phyloP scores from a whole-genome alignment of 2,329 filamentous ascomycete species.

The Monilinia fructigena region DNA sequence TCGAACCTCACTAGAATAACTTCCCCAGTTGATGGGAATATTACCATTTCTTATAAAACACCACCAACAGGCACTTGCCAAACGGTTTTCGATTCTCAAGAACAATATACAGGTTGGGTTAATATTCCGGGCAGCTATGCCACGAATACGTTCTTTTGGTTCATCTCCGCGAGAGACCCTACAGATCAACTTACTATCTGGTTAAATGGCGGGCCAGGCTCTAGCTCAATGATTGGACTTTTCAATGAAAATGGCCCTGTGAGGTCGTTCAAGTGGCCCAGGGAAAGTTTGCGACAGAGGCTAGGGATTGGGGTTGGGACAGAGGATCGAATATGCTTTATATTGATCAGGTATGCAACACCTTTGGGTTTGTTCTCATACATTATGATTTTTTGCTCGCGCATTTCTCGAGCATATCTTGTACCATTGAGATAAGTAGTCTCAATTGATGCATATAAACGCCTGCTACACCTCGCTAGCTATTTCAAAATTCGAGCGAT shows the following conservation, averaged over 20 bases:
- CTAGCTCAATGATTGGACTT: conserved; percentile 63
- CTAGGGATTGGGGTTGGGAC: conserved; percentile 66
- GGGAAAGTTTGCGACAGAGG: conserved; percentile 53
- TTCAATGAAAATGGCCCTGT: conserved; percentile 60
- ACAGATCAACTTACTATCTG: conserved; percentile 57
- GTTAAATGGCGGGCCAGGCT: conserved; percentile 67
- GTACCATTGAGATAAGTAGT: conserved; percentile 51
- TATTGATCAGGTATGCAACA: conserved; percentile 49
- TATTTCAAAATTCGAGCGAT: not conserved
- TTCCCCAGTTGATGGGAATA: conserved; percentile 61
- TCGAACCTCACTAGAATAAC: conserved; percentile 54
- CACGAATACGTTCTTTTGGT: conserved; percentile 52
- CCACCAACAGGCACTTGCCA: conserved; percentile 60
- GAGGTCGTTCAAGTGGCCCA: conserved; percentile 50
- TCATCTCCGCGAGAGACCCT: conserved; percentile 47
- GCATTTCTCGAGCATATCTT: not conserved
- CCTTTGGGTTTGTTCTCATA: conserved; percentile 2
- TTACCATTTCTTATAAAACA: conserved; percentile 67
- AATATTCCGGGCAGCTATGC: conserved; percentile 55
- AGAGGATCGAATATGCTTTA: conserved; percentile 55
- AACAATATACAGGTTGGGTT: conserved; percentile 71
- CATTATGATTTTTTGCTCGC: not conserved
- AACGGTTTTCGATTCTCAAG: conserved; percentile 62
- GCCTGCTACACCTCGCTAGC: not conserved
- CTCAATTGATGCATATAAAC: conserved; percentile 26